phyloP scores from a whole-genome alignment of 2,329 filamentous ascomycete species.

The Colletotrichum trifolii region DNA sequence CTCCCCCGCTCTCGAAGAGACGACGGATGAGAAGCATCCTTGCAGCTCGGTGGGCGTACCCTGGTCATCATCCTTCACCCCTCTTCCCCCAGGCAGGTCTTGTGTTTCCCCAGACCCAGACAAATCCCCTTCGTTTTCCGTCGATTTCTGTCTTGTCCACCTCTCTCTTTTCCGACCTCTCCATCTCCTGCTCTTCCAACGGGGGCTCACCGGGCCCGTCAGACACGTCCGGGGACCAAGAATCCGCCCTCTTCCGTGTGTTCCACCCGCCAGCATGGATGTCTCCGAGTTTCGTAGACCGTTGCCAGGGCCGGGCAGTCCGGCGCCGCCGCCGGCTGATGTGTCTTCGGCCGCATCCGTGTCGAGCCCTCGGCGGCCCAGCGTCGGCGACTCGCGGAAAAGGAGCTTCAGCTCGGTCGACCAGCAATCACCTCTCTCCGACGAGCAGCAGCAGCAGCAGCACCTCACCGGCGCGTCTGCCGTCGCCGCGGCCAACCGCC shows the following conservation, averaged over 20 bases:
- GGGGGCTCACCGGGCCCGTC: not conserved
- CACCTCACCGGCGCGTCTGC: conserved; percentile 7
- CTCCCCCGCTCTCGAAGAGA: conserved; percentile 1
- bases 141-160: conserved; percentile 15
- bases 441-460: conserved; percentile 24
- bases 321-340: conserved; percentile 4
- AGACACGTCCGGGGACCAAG: not conserved
- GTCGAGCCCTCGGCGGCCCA: conserved; percentile 10
- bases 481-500: conserved; percentile 25
- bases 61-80: conserved; percentile 1
- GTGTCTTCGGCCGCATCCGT: conserved; percentile 20
- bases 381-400: conserved; percentile 19
- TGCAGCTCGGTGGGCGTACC: conserved; percentile 8
- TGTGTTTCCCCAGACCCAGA: conserved; percentile 23
- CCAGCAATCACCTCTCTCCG: conserved; percentile 27
- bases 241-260: conserved; percentile 8
- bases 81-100: conserved; percentile 9
- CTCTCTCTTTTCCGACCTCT: conserved; percentile 32
- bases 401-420: conserved; percentile 28
- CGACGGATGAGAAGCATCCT: conserved; percentile 9
- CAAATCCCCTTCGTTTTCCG: conserved; percentile 33
- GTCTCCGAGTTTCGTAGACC: conserved; percentile 23
- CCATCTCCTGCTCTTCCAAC: not conserved
- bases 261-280: conserved; percentile 2
- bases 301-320: conserved; percentile 21